Percentiles rank a stretch among this genome's conserved stretches.
phyloP scores from a whole-genome alignment of 345 rosid genomes.

The Odontarrhena argentea region DNA sequence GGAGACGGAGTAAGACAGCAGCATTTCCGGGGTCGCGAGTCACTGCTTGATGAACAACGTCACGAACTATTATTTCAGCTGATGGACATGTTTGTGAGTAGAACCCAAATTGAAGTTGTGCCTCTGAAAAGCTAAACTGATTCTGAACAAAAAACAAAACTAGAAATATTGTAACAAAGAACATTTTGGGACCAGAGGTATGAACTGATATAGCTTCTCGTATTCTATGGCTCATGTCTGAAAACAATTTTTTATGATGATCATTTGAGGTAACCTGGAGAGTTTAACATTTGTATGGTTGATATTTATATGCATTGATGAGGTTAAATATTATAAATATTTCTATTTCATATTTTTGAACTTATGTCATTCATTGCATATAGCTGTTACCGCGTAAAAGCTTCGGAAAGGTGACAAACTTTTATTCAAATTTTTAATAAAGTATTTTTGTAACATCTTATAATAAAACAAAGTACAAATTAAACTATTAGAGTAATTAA shows the following conservation, averaged over 20 bases:
- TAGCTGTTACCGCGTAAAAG: constrained; percentile 40
- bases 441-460: background rate
- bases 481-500: no score
- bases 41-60: constrained; percentile 43
- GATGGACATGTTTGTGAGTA: constrained; percentile 55
- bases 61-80: constrained; percentile 49
- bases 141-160: constrained; percentile 8
- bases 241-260: constrained; percentile 7
- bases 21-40: constrained; percentile 44
- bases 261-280: constrained; percentile 3
- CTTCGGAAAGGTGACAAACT: constrained; percentile 27
- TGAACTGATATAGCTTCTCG: constrained; percentile 5
- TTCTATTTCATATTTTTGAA: constrained; percentile 25
- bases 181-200: constrained; percentile 22
- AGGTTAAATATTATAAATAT: background rate
- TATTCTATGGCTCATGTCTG: constrained; percentile 3
- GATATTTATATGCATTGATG: constrained; percentile 20
- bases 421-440: constrained; percentile 1
- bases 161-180: constrained; percentile 12
- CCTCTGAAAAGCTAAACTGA: constrained; percentile 31
- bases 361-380: constrained; percentile 33
- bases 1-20: constrained; percentile 59
- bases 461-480: background rate
- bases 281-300: background rate
- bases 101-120: constrained; percentile 55